Base-by-base conservation (phyloP, 352 stramenopile species). In the Globisporangium heterothallicum region DNA sequence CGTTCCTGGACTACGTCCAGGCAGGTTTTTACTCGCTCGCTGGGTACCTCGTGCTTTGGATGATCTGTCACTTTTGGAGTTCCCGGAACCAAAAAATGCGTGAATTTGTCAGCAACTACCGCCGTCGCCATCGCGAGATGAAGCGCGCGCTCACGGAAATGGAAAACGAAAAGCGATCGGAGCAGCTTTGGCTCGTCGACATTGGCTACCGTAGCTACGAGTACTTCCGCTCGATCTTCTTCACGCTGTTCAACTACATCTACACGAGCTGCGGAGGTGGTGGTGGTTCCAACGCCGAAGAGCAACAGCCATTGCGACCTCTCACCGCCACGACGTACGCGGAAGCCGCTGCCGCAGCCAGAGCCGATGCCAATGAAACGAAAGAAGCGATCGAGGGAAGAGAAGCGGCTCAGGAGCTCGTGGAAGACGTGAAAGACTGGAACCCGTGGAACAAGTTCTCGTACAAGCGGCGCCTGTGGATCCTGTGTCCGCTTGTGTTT, bases 21-120 rank as follows among this genome's bases (percentile, higher is more conserved):
- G 66, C 74, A 27, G 84, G 84, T 18, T 92, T 92, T 55, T 94
- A 90, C 64, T 78, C 71, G 56, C 62, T 88, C 40, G 68, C 61
- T 7, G 68, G 70, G 10, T 92, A 92, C 64, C 63, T 94, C 38
- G 61, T 64, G 6, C 36, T 90, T 9, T 94, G 84, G 84, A 84
- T 91, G 64, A 63, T 84, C 13, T 91, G 79, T 57, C 84, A 94
- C 63, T 94, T 89, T 58, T 92, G 79, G 57, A 94, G 84, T 63
- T 63, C 75, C 42, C 75, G 84, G 19, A 92, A 92, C 61, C 74
- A 72, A 34, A 88, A 89, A 43, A 94, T 94, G 84, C 83, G 84
- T 43, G 77, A 92, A 64, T 89, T 92, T 55, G 84, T 94, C 30
- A 89, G 78, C 61, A 92, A 91, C 55, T 94, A 94, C 51, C 73